Evolutionary conservation across 139 green algal species (phyloP).

Genomic region (Coelastrella sp.): DNA sequence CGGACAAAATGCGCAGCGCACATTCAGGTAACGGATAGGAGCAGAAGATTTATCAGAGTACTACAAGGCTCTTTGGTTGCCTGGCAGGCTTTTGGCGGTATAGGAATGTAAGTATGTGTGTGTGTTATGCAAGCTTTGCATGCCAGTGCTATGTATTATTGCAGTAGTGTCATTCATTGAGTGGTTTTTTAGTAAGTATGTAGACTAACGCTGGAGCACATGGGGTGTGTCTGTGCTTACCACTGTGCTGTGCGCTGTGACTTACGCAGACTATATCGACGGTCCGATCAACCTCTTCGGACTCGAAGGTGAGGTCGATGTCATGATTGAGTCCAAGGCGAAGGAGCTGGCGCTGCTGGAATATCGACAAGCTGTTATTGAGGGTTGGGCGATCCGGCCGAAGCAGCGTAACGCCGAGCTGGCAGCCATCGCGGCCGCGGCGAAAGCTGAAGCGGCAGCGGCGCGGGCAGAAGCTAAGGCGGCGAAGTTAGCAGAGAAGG

Average conservation of each 20-base stretch:
- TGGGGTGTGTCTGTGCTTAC: not conserved
- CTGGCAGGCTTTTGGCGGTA: too few relatives aligned
- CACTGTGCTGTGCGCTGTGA: not conserved
- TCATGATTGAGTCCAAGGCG: conserved; percentile 81
- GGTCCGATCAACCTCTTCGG: conserved; percentile 76
- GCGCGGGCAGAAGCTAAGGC: not conserved
- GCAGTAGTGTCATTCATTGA: too few relatives aligned
- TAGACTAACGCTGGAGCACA: not conserved
- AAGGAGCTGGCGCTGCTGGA: conserved; percentile 77
- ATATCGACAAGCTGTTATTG: conserved; percentile 61
- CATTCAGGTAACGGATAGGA: conserved; percentile 55
- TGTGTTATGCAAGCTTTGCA: too few relatives aligned
- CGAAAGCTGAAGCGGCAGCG: not conserved
- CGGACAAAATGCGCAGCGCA: conserved; percentile 46
- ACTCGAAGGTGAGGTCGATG: conserved; percentile 64
- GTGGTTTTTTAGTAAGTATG: too few relatives aligned
- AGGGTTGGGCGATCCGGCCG: not conserved
- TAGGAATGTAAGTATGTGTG: too few relatives aligned
- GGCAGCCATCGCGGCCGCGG: not conserved
- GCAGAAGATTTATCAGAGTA: not conserved
- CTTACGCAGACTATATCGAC: conserved; percentile 67
- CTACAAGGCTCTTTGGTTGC: too few relatives aligned
- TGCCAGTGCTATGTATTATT: too few relatives aligned
- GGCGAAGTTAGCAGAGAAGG: not conserved
- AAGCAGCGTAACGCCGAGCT: conserved; percentile 12